Percentiles rank a stretch among this genome's conserved stretches.
These are phyloP conservation scores for Saccharomycopsis sp. DNA, from an alignment of 805 yeast genomes.

Conservation along the genomic window DNA sequence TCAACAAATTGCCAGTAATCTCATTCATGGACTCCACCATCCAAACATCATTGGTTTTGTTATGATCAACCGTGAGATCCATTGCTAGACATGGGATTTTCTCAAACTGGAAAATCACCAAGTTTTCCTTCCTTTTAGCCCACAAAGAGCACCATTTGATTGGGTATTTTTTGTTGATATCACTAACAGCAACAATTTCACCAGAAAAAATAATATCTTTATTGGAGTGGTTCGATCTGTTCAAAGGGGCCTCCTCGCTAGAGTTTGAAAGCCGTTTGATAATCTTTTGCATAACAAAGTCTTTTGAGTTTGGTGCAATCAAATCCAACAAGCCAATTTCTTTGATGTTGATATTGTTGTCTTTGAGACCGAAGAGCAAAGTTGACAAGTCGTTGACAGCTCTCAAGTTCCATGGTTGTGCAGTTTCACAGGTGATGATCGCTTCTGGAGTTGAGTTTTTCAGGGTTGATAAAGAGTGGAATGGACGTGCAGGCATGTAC, in stretches of 20 bases:
- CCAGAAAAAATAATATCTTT: conserved; percentile 63
- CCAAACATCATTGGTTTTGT: conserved; percentile 4
- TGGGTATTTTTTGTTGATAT: conserved; percentile 27
- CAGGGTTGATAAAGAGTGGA: conserved; percentile 58
- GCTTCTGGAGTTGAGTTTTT: conserved; percentile 75
- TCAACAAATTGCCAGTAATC: conserved; percentile 20
- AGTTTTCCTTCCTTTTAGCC: conserved; percentile 69
- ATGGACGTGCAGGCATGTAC: conserved; percentile 33
- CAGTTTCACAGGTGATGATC: conserved; percentile 66
- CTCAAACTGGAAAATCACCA: conserved; percentile 78
- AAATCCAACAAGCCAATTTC: conserved; percentile 64
- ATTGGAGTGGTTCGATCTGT: conserved; percentile 24
- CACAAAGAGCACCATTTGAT: conserved; percentile 82
- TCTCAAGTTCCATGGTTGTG: conserved; percentile 68
- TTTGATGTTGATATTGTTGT: conserved; percentile 40
- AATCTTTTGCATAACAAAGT: conserved; percentile 54
- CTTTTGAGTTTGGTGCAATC: conserved; percentile 67
- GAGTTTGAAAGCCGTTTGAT: conserved; percentile 19
- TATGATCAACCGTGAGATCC: conserved; percentile 38
- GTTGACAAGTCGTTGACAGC: conserved; percentile 90
- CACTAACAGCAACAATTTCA: conserved; percentile 63
- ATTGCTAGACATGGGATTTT: conserved; percentile 70
- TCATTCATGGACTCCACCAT: conserved; percentile 23
- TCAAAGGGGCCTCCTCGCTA: conserved; percentile 24
- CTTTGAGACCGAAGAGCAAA: conserved; percentile 73